Evolutionary conservation across 192 early-diverging fungal species (phyloP).

Genomic region (Entomortierella lignicola): DNA sequence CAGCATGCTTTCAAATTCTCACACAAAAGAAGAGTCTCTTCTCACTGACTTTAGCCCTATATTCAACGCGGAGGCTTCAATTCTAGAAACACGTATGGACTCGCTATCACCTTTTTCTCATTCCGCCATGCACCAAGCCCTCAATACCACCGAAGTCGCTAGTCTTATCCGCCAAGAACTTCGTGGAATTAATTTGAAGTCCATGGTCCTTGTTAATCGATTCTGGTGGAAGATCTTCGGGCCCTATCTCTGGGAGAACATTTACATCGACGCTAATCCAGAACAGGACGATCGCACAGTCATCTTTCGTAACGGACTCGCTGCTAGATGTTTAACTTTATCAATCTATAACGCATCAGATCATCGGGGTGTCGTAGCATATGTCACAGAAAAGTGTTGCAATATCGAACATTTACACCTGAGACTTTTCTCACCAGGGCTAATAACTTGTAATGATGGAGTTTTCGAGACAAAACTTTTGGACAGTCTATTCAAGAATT

Average conservation of each 20-base stretch:
- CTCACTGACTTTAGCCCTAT: no score
- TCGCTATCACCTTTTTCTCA: no score
- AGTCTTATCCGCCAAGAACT: constrained; percentile 21
- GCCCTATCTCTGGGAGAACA: constrained; percentile 28
- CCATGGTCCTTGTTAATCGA: constrained; percentile 6
- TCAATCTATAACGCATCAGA: constrained; percentile 27
- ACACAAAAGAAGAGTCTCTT: no score
- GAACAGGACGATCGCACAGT: constrained; percentile 16
- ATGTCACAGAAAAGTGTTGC: constrained; percentile 14
- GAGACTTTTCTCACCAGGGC: constrained; percentile 11
- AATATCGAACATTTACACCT: constrained; percentile 17
- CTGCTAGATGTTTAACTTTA: constrained; percentile 14
- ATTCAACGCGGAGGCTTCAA: no score
- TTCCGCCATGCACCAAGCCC: constrained; percentile 9
- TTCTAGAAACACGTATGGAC: no score
- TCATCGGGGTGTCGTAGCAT: background rate
- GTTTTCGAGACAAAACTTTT: background rate
- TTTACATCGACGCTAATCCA: constrained; percentile 26
- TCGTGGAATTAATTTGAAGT: constrained; percentile 7
- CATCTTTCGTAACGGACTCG: constrained; percentile 32
- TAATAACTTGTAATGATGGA: no score
- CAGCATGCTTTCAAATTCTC: no score
- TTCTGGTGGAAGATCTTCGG: constrained; percentile 26
- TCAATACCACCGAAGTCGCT: constrained; percentile 15
- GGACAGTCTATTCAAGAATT: constrained; percentile 9